Base-by-base conservation (phyloP, 2,329 filamentous ascomycete species). In the Xylariaceae sp. region DNA sequence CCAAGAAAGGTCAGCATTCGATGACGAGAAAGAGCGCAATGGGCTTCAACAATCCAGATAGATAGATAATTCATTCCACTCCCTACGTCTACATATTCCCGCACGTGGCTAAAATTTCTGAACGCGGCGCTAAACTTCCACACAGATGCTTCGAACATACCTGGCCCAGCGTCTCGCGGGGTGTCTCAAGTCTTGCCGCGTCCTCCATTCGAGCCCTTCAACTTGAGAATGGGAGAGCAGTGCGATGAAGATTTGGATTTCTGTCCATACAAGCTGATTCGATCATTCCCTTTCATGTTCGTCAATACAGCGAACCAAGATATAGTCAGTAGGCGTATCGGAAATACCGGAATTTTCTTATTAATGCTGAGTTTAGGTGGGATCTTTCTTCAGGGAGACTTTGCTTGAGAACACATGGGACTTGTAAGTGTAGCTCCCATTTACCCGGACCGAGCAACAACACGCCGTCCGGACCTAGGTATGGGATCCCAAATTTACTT, bases 331-430 rank as follows among this genome's bases (percentile, higher is more conserved):
- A 46, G 43, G 14, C 12, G 19, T 4, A 40, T 45, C 19, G 26
- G 40, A 20, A 7, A 37, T 32, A 23, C 5, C 32, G 41, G n/a
- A n/a, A 42, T 40, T 3, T 19, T 43, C 40, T 44, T 29, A 55
- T 43, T 62, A 43, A 65, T 54, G 32, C n/a, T 16, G 47, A 23
- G 2, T 40, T 7, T 20, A 81, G 79, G 74, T 73, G 3, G 65
- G 62, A 20, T 73, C 75, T 0, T 81, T 83, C 70, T 91, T 90
- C 64, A 77, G 82, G 32, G 67, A 70, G 2, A 81, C 74, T 23
- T 77, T 90, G 48, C 77, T 89, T 61, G 83, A 82, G 65, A 73
- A 84, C 56, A 67, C 76, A 10, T 96, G 92, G 92, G 86, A 93
- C 60, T 75, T 96, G 90, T 95, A 78, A 80, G 87, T 79, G 19